A percentile compares a stretch with the other conserved stretches of the same genome.
Conservation (phyloP, 805 yeast species). For the Saccharomyces eubayanus region DNA sequence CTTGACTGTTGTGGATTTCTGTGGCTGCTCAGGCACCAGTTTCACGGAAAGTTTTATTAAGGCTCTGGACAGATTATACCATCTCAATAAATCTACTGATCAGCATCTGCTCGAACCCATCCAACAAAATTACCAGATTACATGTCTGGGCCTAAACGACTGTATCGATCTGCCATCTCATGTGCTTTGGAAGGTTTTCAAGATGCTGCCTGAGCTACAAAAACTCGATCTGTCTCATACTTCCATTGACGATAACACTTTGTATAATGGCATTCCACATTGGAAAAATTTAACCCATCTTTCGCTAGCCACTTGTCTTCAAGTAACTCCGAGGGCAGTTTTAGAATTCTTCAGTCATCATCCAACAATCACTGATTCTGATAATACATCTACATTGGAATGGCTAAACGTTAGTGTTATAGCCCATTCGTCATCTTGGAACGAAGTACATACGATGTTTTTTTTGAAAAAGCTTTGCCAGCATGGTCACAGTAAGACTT, state of each 20-base stretch:
- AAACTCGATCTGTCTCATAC: conserved; percentile 79
- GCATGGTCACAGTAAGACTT: conserved; percentile 30
- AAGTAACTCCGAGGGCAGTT: conserved; percentile 63
- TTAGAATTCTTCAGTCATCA: conserved; percentile 63
- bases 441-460: conserved; percentile 43
- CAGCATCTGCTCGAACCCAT: conserved; percentile 16
- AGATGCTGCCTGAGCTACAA: conserved; percentile 52
- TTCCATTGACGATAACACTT: conserved; percentile 55
- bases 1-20: conserved; percentile 70
- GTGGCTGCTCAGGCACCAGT: conserved; percentile 68
- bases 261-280: conserved; percentile 44
- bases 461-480: conserved; percentile 34
- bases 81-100: conserved; percentile 4
- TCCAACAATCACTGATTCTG: conserved; percentile 44
- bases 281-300: conserved; percentile 63
- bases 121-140: conserved; percentile 25
- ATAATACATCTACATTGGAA: conserved; percentile 38
- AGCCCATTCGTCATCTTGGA: conserved; percentile 51
- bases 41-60: conserved; percentile 53
- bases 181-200: conserved; percentile 37
- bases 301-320: conserved; percentile 56
- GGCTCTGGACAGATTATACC: conserved; percentile 23
- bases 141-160: conserved; percentile 68
- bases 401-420: conserved; percentile 66
- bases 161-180: conserved; percentile 66